Conservation (phyloP, 2,329 filamentous ascomycete genomes). For the Colletotrichum graminicola region DNA sequence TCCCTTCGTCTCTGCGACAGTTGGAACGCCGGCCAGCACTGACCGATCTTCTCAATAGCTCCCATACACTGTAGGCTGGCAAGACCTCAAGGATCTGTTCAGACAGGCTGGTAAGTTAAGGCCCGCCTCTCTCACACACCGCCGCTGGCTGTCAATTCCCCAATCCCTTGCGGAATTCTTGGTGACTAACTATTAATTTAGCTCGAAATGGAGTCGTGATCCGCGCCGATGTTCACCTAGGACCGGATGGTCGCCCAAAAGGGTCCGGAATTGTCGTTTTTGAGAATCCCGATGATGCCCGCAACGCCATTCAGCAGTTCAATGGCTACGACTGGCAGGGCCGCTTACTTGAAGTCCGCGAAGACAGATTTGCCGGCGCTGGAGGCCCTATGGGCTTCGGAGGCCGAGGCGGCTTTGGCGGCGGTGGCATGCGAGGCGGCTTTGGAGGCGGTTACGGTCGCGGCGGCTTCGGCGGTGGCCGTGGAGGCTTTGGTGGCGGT, state of each 20-base stretch:
- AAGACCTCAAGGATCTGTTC: constrained; percentile 98
- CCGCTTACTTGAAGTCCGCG: constrained; percentile 90
- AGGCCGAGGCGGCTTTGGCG: constrained; percentile 70
- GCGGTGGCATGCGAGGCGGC: constrained; percentile 67
- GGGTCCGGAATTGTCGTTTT: constrained; percentile 98
- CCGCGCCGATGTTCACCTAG: constrained; percentile 93
- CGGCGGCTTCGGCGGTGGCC: constrained; percentile 60
- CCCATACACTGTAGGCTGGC: constrained; percentile 97
- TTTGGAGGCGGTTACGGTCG: constrained; percentile 66
- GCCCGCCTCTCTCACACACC: background rate
- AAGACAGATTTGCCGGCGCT: constrained; percentile 88
- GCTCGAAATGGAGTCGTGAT: constrained; percentile 81
- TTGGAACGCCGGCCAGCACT: constrained; percentile 45
- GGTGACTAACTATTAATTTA: constrained; percentile 41
- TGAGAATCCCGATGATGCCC: constrained; percentile 93
- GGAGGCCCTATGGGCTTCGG: constrained; percentile 66
- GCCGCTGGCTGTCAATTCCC: constrained; percentile 1
- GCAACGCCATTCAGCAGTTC: constrained; percentile 96
- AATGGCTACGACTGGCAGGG: constrained; percentile 99
- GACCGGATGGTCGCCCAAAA: constrained; percentile 92
- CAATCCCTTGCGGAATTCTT: constrained; percentile 20
- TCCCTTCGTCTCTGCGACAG: constrained; percentile 48
- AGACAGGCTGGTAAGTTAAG: constrained; percentile 90
- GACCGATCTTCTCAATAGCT: constrained; percentile 70
- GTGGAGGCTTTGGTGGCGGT: constrained; percentile 59